Percentiles rank a stretch among this genome's conserved stretches.
Evolutionary conservation across 2,329 filamentous ascomycete species (phyloP).

Genomic region (Fusarium algeriense): DNA sequence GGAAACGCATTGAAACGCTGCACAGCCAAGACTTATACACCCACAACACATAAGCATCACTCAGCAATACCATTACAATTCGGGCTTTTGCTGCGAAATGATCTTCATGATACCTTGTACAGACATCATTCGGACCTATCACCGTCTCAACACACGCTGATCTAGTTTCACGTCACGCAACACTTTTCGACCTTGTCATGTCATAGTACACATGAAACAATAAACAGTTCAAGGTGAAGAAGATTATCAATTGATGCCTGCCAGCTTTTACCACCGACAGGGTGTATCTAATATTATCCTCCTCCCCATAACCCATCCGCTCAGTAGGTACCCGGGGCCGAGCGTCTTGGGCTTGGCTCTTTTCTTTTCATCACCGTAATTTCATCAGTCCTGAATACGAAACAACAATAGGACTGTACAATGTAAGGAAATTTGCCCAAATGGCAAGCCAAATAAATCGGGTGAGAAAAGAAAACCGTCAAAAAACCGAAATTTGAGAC

Average conservation of each 20-base stretch:
- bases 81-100: slow-evolving; percentile 33
- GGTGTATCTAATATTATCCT: slow-evolving; percentile 33
- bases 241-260: slow-evolving; percentile 41
- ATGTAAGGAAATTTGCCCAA: slow-evolving; percentile 32
- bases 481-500: slow-evolving; percentile 18
- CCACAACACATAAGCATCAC: slow-evolving; percentile 2
- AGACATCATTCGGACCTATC: slow-evolving; percentile 20
- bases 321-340: slow-evolving; percentile 10
- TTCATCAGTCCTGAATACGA: slow-evolving; percentile 46
- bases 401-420: slow-evolving; percentile 42
- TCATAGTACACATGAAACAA: slow-evolving; percentile 3
- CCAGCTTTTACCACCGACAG: slow-evolving; percentile 41
- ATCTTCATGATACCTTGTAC: slow-evolving; percentile 28
- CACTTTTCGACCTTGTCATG: background rate
- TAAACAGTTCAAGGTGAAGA: slow-evolving; percentile 28
- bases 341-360: slow-evolving; percentile 32
- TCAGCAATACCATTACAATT: slow-evolving; percentile 27
- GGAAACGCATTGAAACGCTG: slow-evolving; percentile 23
- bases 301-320: slow-evolving; percentile 21
- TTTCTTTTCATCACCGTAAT: slow-evolving; percentile 46
- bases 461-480: slow-evolving; percentile 1
- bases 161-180: slow-evolving; percentile 26
- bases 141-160: slow-evolving; percentile 22
- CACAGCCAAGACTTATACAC: slow-evolving; percentile 23
- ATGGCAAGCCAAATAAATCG: slow-evolving; percentile 32